Evolutionary conservation across 805 yeast genomes (phyloP).

Genomic region (Candida khao-thaluensis): DNA sequence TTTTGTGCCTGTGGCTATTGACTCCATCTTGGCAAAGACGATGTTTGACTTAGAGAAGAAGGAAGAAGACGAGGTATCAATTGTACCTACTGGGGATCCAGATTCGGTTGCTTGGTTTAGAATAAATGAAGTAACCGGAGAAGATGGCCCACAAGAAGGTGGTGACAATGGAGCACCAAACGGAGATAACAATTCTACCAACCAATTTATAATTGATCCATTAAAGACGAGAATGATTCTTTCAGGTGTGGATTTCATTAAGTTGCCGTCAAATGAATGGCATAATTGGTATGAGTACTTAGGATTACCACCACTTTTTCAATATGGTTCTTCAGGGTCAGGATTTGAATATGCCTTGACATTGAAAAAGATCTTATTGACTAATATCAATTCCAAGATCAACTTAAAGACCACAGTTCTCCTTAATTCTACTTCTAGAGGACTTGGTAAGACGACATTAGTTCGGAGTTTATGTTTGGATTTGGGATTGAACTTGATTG

Average conservation of each 20-base stretch:
- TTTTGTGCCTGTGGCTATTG: constrained; percentile 74
- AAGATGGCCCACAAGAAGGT: too few relatives aligned
- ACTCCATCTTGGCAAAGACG: constrained; percentile 61
- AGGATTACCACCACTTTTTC: constrained; percentile 41
- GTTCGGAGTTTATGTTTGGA: constrained; percentile 54
- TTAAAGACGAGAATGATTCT: constrained; percentile 66
- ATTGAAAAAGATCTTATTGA: constrained; percentile 52
- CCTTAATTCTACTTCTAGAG: constrained; percentile 66
- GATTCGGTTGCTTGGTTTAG: constrained; percentile 86
- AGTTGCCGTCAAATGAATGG: constrained; percentile 33
- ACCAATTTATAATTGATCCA: constrained; percentile 64
- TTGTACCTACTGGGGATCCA: constrained; percentile 59
- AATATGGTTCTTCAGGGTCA: constrained; percentile 23
- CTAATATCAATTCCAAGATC: constrained; percentile 44
- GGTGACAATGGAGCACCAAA: too few relatives aligned
- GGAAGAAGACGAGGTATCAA: constrained; percentile 25
- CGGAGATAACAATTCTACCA: constrained; percentile 12
- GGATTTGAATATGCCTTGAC: constrained; percentile 50
- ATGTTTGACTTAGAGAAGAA: constrained; percentile 35
- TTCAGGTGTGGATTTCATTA: constrained; percentile 52
- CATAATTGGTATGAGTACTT: constrained; percentile 49
- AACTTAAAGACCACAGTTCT: constrained; percentile 61
- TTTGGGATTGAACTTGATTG: constrained; percentile 65
- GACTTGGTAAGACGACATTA: constrained; percentile 74
- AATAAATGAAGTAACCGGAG: constrained; percentile 51